Percentiles rank a stretch among this genome's conserved stretches.
phyloP scores from a whole-genome alignment of 2,329 filamentous ascomycete species.

The Calonectria hawksworthii region DNA sequence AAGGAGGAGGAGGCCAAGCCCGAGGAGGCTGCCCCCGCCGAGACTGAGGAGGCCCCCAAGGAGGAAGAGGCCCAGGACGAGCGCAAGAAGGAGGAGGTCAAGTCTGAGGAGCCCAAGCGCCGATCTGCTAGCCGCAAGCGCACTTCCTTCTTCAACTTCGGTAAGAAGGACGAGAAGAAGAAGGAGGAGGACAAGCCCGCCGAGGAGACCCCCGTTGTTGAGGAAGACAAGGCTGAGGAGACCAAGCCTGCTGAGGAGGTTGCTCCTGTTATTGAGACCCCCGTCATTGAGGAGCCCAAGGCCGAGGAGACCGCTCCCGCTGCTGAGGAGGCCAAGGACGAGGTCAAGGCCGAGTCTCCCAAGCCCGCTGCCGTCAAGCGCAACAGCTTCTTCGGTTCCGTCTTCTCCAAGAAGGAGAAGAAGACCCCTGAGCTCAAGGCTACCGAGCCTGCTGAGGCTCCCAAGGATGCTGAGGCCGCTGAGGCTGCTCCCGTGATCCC shows the following conservation, averaged over 20 bases:
- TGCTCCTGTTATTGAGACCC: slow-evolving; percentile 49
- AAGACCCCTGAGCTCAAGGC: slow-evolving; percentile 68
- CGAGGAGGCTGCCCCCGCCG: slow-evolving; percentile 32
- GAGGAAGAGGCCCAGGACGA: slow-evolving; percentile 54
- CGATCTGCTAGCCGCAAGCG: slow-evolving; percentile 77
- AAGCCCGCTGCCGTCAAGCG: slow-evolving; percentile 62
- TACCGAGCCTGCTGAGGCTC: slow-evolving; percentile 52
- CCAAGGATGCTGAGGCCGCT: slow-evolving; percentile 63
- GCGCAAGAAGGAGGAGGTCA: slow-evolving; percentile 61
- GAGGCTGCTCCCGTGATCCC: slow-evolving; percentile 72
- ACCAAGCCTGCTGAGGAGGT: slow-evolving; percentile 38
- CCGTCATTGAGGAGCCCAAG: slow-evolving; percentile 44
- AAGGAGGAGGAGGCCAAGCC: slow-evolving; percentile 49
- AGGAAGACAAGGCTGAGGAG: slow-evolving; percentile 34
- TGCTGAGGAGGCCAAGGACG: slow-evolving; percentile 52
- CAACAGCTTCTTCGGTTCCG: slow-evolving; percentile 68
- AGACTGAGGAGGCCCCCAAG: slow-evolving; percentile 53
- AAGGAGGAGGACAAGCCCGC: slow-evolving; percentile 59
- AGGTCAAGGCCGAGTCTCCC: slow-evolving; percentile 55
- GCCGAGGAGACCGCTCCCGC: slow-evolving; percentile 53
- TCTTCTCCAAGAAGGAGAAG: slow-evolving; percentile 71
- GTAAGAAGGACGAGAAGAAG: slow-evolving; percentile 67
- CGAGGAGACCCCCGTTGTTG: slow-evolving; percentile 47
- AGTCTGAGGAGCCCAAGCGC: slow-evolving; percentile 72
- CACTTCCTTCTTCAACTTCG: slow-evolving; percentile 73